Evolutionary conservation across 1,284 basidiomycete genomes (phyloP).

Genomic region (Moesziomyces sp.): DNA sequence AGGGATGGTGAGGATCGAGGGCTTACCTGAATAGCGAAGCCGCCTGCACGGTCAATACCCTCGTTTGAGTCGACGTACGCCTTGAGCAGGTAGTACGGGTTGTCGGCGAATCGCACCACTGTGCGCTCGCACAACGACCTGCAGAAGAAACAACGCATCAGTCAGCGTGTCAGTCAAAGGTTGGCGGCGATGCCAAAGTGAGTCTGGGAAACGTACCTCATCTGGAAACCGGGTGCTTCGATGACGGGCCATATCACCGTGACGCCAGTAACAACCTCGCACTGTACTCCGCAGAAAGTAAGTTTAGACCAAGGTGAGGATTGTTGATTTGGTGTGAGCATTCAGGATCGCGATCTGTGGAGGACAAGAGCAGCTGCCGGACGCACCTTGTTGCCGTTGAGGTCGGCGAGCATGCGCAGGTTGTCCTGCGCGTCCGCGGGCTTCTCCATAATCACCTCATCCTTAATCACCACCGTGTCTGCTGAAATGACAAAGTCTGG

Average conservation of each 20-base stretch:
- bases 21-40: constrained; percentile 89
- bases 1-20: background rate
- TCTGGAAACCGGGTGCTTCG: constrained; percentile 84
- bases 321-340: background rate
- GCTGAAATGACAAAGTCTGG: constrained; percentile 90
- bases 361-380: background rate
- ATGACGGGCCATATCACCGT: constrained; percentile 81
- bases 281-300: constrained; percentile 15
- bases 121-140: constrained; percentile 62
- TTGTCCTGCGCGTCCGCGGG: constrained; percentile 84
- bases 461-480: constrained; percentile 63
- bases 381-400: constrained; percentile 72
- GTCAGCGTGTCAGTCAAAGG: background rate
- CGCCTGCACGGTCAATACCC: constrained; percentile 89
- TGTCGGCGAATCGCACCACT: constrained; percentile 66
- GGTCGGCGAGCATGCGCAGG: constrained; percentile 83
- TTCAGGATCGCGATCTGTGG: background rate
- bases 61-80: constrained; percentile 90
- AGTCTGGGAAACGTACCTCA: constrained; percentile 73
- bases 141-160: background rate
- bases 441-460: constrained; percentile 80
- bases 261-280: constrained; percentile 64
- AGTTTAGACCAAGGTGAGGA: background rate
- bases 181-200: background rate
- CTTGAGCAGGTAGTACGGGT: constrained; percentile 72